Base-by-base conservation (phyloP, 441 rosid genomes). In the Syzygium syzygioides region DNA sequence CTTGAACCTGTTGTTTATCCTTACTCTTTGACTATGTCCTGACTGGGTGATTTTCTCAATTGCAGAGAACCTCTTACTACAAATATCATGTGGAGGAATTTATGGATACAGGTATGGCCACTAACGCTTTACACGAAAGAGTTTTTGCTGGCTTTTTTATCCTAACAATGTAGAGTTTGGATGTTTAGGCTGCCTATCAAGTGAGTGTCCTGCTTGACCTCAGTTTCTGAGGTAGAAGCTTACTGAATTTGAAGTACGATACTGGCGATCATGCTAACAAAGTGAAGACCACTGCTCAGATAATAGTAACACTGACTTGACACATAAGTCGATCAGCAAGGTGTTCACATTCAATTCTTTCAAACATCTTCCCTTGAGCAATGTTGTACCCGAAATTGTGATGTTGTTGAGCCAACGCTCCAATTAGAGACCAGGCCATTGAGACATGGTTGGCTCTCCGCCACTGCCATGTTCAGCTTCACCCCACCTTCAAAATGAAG, bases 61-160 rank as follows among this genome's bases (percentile, higher is more conserved):
- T 87, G 76, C 95, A 98, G 99, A 90, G 99, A 98, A 90, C 98
- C 99, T 87, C 96, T 98, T 59, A 94, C 96, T 86, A 98, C 98
- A 56, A 98, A 97, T 90, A 95, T 98, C 92, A 98, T 98, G 98
- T 98, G 99, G 99, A 96, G 99, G 92, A 98, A 98, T 94, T 93
- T 98, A 92, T 90, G 96, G 86, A 89, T 98, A 89, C 99, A 98
- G 97, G 99, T 96, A 90, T n/a, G 53, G 2, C 83, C 59, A 59
- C 87, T 83, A 25, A 32, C 68, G 68, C 19, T 28, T 15, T 79
- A 19, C 32, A 28, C 26, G n/a, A 34, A 54, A 4, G 80, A 20
- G 86, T 66, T 87, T 14, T 59, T 25, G 68, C 55, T 89, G 85
- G 86, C 86, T 32, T 37, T 60, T 80, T 52, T 87, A 52, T 85